A percentile compares a stretch with the other conserved stretches of the same genome.
Conservation (phyloP, 495 filamentous ascomycete species). For the Amphirosellinia nigrospora region DNA sequence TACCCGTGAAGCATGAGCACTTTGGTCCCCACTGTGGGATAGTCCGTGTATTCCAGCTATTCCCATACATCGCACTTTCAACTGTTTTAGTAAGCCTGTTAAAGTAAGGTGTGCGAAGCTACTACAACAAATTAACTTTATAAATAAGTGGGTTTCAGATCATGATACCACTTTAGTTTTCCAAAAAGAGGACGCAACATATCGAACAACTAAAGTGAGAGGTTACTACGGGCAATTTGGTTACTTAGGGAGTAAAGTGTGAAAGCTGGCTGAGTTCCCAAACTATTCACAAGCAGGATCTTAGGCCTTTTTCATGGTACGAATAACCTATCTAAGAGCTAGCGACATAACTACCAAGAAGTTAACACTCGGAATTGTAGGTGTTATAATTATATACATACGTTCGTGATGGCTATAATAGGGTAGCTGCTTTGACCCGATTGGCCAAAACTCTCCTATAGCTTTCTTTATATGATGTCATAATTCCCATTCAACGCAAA, state of each 20-base stretch:
- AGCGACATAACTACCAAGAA: too few species aligned
- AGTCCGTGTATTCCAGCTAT: not conserved
- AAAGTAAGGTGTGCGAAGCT: not conserved
- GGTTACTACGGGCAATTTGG: too few species aligned
- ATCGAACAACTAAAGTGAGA: not conserved
- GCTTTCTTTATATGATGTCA: conserved; percentile 15
- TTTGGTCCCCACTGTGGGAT: not conserved
- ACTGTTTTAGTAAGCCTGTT: not conserved
- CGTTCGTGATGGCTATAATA: not conserved
- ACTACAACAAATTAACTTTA: not conserved
- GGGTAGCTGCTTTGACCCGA: conserved; percentile 5
- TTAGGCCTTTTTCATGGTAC: too few species aligned
- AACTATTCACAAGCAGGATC: too few species aligned
- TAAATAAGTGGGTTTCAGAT: not conserved
- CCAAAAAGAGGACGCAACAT: not conserved
- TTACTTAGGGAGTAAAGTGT: too few species aligned
- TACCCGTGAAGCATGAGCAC: conserved; percentile 11
- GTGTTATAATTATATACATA: not conserved
- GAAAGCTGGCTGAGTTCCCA: too few species aligned
- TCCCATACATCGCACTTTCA: not conserved
- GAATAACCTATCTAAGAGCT: too few species aligned
- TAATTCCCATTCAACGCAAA: not conserved
- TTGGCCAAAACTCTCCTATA: conserved; percentile 12
- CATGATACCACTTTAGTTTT: not conserved
- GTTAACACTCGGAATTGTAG: too few species aligned